Conservation (phyloP, 2,329 filamentous ascomycete genomes). For the Arthroderma sp. region DNA sequence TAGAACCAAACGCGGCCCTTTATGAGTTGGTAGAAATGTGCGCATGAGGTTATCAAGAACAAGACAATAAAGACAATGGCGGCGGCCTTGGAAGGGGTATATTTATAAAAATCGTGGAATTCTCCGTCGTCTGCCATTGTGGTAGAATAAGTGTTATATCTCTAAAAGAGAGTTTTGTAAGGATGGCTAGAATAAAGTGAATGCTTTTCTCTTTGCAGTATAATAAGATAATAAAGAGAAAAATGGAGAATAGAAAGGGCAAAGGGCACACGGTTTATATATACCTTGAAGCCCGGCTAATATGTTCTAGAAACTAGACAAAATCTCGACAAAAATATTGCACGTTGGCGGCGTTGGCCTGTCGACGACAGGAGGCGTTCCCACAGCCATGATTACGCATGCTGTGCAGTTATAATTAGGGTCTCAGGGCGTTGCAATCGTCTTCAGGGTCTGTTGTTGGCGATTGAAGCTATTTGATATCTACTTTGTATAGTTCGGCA, state of each 20-base stretch:
- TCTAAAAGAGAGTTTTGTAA: background rate
- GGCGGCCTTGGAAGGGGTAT: constrained; percentile 29
- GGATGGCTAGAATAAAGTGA: background rate
- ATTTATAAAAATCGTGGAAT: constrained; percentile 18
- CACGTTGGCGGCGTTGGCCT: too few species aligned
- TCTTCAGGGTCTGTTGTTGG: too few species aligned
- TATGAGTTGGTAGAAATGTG: constrained; percentile 29
- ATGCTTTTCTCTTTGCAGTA: background rate
- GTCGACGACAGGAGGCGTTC: too few species aligned
- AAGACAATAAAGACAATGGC: constrained; percentile 33
- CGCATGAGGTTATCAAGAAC: constrained; percentile 28
- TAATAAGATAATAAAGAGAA: background rate
- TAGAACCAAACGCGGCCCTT: constrained; percentile 18
- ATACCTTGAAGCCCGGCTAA: background rate
- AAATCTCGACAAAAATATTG: background rate
- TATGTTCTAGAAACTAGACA: too few species aligned
- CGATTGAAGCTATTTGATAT: too few species aligned
- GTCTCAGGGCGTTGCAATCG: background rate
- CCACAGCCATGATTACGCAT: too few species aligned
- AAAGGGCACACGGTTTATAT: background rate
- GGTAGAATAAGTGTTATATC: background rate
- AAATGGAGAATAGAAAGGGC: background rate
- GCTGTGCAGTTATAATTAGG: background rate
- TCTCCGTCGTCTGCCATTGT: constrained; percentile 7
- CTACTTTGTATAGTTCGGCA: too few species aligned